Base-by-base conservation (phyloP, 176 grass and related monocot genomes). In the Bothriochloa decipiens region DNA sequence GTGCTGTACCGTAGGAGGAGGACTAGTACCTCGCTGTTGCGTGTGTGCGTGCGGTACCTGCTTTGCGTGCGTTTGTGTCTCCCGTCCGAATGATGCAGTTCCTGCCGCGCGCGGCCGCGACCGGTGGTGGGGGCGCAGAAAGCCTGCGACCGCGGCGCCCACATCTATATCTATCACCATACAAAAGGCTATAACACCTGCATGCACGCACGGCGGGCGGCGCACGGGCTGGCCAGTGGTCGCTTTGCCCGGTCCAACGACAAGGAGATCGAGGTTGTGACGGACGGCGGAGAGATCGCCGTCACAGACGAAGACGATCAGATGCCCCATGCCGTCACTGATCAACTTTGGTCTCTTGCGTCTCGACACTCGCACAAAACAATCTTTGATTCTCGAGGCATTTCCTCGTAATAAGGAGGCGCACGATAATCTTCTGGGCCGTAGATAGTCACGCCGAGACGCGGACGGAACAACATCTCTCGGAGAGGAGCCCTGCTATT, bases 61-160 rank as follows among this genome's bases (percentile, higher is more conserved):
- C 16, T 2, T 53, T 67, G 75, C 13, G 81, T 47, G 29, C 29
- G 29, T 7, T 7, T n/a, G 35, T 58, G 79, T 26, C 57, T 35
- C 68, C 25, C 5, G 7, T 6, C 33, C 33, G 3, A 47, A 84
- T 83, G 82, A 84, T 84, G 69, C 7, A 36, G 77, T 60, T 47
- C 29, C 64, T 47, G 29, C 39, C 22, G 27, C 25, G 40, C 72
- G 52, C 22, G 22, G 35, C 4, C 61, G 70, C 61, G 70, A 42
- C 52, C 82, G 55, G 7, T 36, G 82, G 82, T 28, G 76, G 39
- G 62, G 70, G 71, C 81, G 69, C 83, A 78, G 65, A 86, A 86
- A 89, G 88, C 88, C 88, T 52, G 87, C 52, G 3, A 23, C 4
- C 20, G 40, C 40, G 8, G 77, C 82, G 50, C 62, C 39, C 82